These are phyloP conservation scores for Closterium sp. DNA, from an alignment of 139 green algal species.

Conservation along the genomic window DNA sequence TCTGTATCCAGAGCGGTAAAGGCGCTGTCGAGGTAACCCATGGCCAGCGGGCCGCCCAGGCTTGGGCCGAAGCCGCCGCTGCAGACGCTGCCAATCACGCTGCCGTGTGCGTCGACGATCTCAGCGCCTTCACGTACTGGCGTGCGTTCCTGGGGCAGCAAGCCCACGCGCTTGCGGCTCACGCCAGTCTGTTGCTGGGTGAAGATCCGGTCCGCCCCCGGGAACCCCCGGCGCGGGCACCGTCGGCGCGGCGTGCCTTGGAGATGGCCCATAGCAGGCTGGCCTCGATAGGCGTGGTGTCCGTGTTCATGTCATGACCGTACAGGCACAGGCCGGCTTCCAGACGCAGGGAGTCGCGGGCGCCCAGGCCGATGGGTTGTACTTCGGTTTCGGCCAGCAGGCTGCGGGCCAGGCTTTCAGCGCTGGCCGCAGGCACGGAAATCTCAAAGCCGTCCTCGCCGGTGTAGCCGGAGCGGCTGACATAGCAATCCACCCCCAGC, in stretches of 20 bases:
- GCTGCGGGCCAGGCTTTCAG: constrained; percentile 69
- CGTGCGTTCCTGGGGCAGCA: too few relatives aligned
- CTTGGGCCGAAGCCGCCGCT: too few relatives aligned
- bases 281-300: constrained; percentile 90
- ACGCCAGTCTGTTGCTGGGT: too few relatives aligned
- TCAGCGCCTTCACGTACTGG: too few relatives aligned
- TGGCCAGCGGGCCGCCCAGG: too few relatives aligned
- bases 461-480: constrained; percentile 85
- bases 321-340: constrained; percentile 98
- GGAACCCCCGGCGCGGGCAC: constrained; percentile 85
- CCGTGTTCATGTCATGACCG: constrained; percentile 93
- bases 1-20: too few relatives aligned
- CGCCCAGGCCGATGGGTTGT: constrained; percentile 77
- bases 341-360: constrained; percentile 88
- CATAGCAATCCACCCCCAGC: background rate
- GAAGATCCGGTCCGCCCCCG: constrained; percentile 91
- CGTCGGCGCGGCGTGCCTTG: constrained; percentile 65
- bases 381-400: constrained; percentile 64
- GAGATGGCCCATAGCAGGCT: constrained; percentile 91
- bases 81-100: too few relatives aligned
- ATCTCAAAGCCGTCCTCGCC: constrained; percentile 99
- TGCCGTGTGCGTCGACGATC: too few relatives aligned
- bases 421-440: constrained; percentile 69
- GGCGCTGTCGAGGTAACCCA: too few relatives aligned
- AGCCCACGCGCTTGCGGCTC: too few relatives aligned